Evolutionary conservation across 352 stramenopile genomes (phyloP).

Genomic region (Globisporangium abappressorium): DNA sequence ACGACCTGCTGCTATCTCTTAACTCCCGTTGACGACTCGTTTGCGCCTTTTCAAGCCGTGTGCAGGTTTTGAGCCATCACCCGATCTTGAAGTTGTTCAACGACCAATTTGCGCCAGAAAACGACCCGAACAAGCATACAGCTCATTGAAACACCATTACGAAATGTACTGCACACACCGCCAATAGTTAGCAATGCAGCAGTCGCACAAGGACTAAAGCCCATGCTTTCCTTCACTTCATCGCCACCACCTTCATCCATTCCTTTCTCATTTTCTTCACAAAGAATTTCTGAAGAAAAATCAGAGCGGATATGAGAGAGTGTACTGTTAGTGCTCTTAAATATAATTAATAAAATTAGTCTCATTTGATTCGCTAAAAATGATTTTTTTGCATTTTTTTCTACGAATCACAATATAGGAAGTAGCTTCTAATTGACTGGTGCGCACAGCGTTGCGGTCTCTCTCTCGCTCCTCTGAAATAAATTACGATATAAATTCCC

Average conservation of each 20-base stretch:
- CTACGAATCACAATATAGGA: neutral
- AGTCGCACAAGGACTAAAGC: too few species aligned
- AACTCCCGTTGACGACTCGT: neutral
- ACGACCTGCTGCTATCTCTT: neutral
- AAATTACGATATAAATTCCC: conserved; percentile 7
- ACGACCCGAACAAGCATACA: too few species aligned
- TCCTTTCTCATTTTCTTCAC: conserved; percentile 1
- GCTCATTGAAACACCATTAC: neutral
- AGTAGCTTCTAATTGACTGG: conserved; percentile 28
- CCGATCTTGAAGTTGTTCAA: conserved; percentile 4
- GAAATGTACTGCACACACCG: too few species aligned
- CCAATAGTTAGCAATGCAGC: neutral
- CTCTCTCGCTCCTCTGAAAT: conserved; percentile 5
- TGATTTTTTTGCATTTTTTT: neutral
- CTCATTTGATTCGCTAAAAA: conserved; percentile 7
- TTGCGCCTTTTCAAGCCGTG: neutral
- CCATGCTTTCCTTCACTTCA: neutral
- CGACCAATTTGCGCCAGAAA: too few species aligned
- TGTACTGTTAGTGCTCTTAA: neutral
- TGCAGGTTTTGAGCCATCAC: neutral
- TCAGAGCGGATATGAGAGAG: neutral
- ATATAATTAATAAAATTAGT: neutral
- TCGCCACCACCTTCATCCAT: neutral
- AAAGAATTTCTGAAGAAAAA: conserved; percentile 1
- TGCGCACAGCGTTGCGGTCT: conserved; percentile 14